Evolutionary conservation across 148 eudicot species (phyloP), one percentile per base, ranked within the genome.

Genomic region (Euryodendron excelsum): DNA sequence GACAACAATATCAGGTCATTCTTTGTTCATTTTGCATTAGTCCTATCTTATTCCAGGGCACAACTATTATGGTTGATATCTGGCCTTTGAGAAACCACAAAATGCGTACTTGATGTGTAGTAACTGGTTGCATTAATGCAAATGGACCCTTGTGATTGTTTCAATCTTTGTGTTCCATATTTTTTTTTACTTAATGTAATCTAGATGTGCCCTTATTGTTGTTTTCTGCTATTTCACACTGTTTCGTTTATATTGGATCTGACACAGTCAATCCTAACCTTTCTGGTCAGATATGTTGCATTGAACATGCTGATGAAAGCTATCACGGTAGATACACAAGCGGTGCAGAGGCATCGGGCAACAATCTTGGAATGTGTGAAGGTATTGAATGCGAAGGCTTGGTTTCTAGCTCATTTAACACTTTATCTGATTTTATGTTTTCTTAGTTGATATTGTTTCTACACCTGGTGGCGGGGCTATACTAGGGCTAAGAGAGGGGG

Each of bases 281-380:
- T 15, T 25, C 77, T 33, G 80, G 23, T 63, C 92, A 95, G 99
- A 88, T 96, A 93, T 85, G 98, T 96, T 82, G 99, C 99, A 67
- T 82, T 96, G 79, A 96, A 92, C 82, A 96, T 96, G 99, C 84
- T 96, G 90, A 93, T 85, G 92, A 92, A 85, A 89, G 98, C 99
- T 64, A 86, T 96, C 81, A 79, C 88, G 23, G 91, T 96, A 60
- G 99, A 96, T 79, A 68, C 90, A 80, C 99, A 96, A 92, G 99
- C 99, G 71, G 99, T 96, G 76, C 99, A 96, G 87, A 89, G 99
- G 84, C 99, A 96, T 81, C 88, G 99, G 66, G 86, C 87, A 72
- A 96, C 98, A 79, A 93, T 96, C 69, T 84, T 96, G 84, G 99
- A 96, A 85, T 96, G 99, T 86, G 99, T 96, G 53, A 96, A 96